phyloP scores from a whole-genome alignment of 2,329 filamentous ascomycete genomes.

The Pyrenophora graminea region DNA sequence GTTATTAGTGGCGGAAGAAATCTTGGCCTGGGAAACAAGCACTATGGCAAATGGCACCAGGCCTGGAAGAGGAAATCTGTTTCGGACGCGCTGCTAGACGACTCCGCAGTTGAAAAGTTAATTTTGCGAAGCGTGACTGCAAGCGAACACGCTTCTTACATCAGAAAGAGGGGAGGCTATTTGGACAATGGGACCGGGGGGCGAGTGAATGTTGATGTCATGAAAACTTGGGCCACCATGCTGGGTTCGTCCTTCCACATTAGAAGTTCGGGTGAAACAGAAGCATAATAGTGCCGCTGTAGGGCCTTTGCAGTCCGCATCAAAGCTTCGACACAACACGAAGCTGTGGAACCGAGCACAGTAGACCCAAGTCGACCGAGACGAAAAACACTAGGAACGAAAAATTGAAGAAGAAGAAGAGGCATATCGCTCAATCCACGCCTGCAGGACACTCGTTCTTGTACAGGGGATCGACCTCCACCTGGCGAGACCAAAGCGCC shows the following conservation, averaged over 20 bases:
- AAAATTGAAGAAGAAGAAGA: background rate
- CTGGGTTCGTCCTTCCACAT: too few species aligned
- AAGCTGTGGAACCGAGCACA: too few species aligned
- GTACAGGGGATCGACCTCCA: constrained; percentile 47
- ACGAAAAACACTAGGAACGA: background rate
- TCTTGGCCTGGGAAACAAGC: constrained; percentile 17
- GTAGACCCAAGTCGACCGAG: too few species aligned
- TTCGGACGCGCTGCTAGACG: background rate
- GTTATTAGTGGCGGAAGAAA: constrained; percentile 37
- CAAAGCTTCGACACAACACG: too few species aligned
- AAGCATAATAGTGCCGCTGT: too few species aligned
- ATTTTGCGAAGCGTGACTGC: background rate
- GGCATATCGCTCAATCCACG: constrained; percentile 27
- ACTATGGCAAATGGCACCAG: constrained; percentile 28
- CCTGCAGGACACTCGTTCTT: constrained; percentile 45
- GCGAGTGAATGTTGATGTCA: too few species aligned
- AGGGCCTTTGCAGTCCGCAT: too few species aligned
- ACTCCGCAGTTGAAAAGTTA: too few species aligned
- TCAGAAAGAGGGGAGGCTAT: too few species aligned
- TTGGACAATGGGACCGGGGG: too few species aligned
- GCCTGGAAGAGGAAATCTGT: constrained; percentile 1
- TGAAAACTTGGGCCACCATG: too few species aligned
- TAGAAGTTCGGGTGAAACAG: too few species aligned
- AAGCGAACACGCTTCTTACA: background rate
- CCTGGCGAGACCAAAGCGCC: constrained; percentile 51